Base-by-base conservation (phyloP, 1,284 basidiomycete genomes). In the Puccinia novopanici region DNA sequence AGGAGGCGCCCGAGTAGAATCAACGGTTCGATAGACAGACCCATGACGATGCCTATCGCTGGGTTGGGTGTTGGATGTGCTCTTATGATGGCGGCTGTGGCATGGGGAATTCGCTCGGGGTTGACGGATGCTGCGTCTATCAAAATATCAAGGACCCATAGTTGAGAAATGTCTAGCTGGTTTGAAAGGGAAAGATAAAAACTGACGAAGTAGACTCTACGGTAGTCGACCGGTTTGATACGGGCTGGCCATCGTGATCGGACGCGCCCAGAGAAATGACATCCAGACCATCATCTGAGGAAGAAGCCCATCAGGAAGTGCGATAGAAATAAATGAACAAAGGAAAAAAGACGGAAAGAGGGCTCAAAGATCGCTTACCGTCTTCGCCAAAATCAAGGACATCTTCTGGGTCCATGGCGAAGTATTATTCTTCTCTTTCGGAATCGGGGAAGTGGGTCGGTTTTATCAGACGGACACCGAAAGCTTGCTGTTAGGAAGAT, bases 301-400 rank as follows among this genome's bases (percentile, higher is more conserved):
- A 19, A 48, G 45, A 74, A 40, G 48, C 48, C 48, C 22, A 45
- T 68, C 15, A 54, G 65, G 45, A 12, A 40, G n/a, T 45, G 52
- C 17, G 37, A 12, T 42, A n/a, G 40, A 19, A 57, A 75, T 34
- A 34, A 34, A 34, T 34, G 34, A 34, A 34, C 34, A 34, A 34
- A 34, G 2, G 34, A 34, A 34, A 34, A 34, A 34, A 34, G 4
- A 34, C 34, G 34, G 24, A 27, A 34, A 50, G 61, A 30, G 30
- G 4, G 30, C 24, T 22, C 6, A 42, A 13, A 48, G 34, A 52
- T 59, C 48, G 50, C 70, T 63, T 27, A 67, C 71, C 79, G 50
- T 81, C 79, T 75, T 81, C 79, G 54, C 72, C 78, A 24, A 80
- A 81, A 37, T 81, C 79, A 68, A 81, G 59, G 12, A 81, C 71